These are phyloP conservation scores for Penicillium polonicum DNA, from an alignment of 2,329 filamentous ascomycete species.

Conservation along the genomic window DNA sequence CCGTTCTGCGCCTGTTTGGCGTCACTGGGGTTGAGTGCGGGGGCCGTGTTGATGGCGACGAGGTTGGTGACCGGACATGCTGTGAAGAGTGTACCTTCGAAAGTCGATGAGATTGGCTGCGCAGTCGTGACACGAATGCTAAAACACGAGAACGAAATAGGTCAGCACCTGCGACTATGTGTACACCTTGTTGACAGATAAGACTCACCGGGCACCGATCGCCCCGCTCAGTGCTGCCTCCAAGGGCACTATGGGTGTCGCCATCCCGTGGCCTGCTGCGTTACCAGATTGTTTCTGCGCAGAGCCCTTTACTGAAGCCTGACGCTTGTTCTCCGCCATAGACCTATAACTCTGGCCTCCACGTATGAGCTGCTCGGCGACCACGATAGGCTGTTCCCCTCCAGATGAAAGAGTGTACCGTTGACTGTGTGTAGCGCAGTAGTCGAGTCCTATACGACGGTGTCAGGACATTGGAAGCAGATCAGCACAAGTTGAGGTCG, in stretches of 20 bases:
- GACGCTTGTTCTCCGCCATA: constrained; percentile 61
- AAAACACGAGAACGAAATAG: not conserved
- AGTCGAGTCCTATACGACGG: constrained; percentile 4
- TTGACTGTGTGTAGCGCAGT: not conserved
- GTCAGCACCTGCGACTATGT: constrained; percentile 3
- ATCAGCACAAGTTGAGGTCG: not conserved
- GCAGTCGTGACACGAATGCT: constrained; percentile 61
- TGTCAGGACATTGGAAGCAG: constrained; percentile 14
- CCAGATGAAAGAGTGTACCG: not conserved
- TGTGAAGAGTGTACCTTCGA: constrained; percentile 64
- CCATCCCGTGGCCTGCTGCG: constrained; percentile 37
- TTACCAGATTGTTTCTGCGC: constrained; percentile 39
- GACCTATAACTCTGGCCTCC: constrained; percentile 5
- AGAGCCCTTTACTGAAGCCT: constrained; percentile 52
- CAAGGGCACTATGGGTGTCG: constrained; percentile 49
- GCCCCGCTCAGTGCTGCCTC: constrained; percentile 58
- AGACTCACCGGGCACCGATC: constrained; percentile 60
- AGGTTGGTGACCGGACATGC: constrained; percentile 61
- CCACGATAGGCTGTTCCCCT: not conserved
- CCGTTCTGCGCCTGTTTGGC: constrained; percentile 45
- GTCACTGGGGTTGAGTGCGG: constrained; percentile 38
- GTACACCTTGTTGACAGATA: not conserved
- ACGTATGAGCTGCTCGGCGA: constrained; percentile 1
- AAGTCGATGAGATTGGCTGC: constrained; percentile 49
- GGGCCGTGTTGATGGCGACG: constrained; percentile 59